Percentiles rank a stretch among this genome's conserved stretches.
Conservation (phyloP, 2,329 filamentous ascomycete species). For the Ceratocystis destructans region DNA sequence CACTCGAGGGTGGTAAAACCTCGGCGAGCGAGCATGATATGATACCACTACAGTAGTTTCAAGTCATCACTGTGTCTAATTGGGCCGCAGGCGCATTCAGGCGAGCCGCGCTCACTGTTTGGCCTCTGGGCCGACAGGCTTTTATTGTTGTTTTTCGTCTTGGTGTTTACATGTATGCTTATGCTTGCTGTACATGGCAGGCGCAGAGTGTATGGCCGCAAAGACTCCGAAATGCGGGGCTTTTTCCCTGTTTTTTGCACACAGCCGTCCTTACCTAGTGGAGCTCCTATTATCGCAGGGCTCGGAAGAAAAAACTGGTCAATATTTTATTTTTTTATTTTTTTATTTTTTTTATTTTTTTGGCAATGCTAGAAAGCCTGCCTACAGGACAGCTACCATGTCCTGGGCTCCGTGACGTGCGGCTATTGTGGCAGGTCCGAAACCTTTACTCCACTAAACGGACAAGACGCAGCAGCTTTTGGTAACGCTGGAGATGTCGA, state of each 20-base stretch:
- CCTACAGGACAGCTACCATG: slow-evolving; percentile 19
- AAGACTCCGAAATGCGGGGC: neutral
- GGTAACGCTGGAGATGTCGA: slow-evolving; percentile 34
- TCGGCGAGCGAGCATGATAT: neutral
- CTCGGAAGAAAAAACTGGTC: too few species aligned
- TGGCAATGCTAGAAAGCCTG: neutral
- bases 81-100: too few species aligned
- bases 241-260: neutral
- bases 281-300: too few species aligned
- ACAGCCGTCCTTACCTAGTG: too few species aligned
- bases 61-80: neutral
- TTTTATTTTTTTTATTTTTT: neutral
- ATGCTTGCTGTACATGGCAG: neutral
- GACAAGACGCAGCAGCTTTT: slow-evolving; percentile 35
- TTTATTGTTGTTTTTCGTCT: neutral
- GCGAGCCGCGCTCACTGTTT: too few species aligned
- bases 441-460: slow-evolving; percentile 32
- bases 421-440: slow-evolving; percentile 22
- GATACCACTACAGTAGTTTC: neutral
- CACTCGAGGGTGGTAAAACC: neutral
- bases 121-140: too few species aligned
- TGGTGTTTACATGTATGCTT: neutral
- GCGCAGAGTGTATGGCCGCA: neutral
- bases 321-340: neutral
- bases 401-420: slow-evolving; percentile 20